Conservation (phyloP, 202 grass and related monocot genomes). For the Carex sylvatica region DNA sequence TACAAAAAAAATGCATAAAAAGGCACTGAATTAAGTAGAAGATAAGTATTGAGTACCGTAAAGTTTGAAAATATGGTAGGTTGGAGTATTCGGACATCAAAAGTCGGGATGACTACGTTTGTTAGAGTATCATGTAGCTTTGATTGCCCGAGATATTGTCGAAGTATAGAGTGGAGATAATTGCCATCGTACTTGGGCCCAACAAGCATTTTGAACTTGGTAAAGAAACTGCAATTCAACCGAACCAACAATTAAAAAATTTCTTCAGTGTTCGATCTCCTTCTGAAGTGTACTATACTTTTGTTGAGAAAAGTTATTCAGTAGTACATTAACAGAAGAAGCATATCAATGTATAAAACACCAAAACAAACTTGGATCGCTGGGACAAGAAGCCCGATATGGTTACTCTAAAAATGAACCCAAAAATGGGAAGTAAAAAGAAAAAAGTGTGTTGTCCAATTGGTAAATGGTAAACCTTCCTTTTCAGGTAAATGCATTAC, state of each 20-base stretch:
- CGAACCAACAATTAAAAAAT: no score
- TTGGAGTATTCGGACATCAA: constrained; percentile 45
- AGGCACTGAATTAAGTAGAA: not conserved
- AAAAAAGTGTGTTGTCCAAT: not conserved
- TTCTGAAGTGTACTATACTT: not conserved
- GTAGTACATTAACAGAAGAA: no score
- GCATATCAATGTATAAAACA: no score
- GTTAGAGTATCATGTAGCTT: constrained; percentile 45
- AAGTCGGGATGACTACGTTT: constrained; percentile 61
- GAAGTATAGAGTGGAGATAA: constrained; percentile 51
- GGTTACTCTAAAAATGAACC: no score
- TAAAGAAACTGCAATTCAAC: not conserved
- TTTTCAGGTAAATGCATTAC: not conserved
- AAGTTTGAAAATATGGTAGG: constrained; percentile 68
- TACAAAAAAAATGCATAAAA: no score
- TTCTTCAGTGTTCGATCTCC: not conserved
- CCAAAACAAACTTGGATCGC: no score
- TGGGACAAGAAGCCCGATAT: no score
- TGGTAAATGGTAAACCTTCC: no score
- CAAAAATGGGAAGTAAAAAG: not conserved
- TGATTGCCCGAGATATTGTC: constrained; percentile 30
- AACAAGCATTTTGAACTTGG: constrained; percentile 27
- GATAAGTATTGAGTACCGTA: constrained; percentile 31
- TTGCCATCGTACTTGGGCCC: constrained; percentile 57
- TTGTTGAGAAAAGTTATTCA: not conserved